Percentiles rank a stretch among this genome's conserved stretches.
Evolutionary conservation across 805 yeast species (phyloP).

Genomic region (Yamadazyma philogaea): DNA sequence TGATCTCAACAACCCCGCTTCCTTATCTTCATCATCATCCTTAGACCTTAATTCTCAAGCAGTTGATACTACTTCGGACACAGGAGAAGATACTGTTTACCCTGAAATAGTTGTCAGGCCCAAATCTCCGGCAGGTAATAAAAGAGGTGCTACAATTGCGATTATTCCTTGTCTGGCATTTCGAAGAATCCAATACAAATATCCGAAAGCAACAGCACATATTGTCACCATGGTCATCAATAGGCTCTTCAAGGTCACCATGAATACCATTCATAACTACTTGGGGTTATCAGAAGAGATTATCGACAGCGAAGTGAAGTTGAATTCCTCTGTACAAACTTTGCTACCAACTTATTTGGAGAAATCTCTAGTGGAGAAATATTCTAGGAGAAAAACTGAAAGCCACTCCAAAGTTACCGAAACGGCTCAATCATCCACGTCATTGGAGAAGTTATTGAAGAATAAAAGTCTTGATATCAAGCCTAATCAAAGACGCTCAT

Average conservation of each 20-base stretch:
- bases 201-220: conserved; percentile 88
- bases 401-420: background rate
- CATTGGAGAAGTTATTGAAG: conserved; percentile 7
- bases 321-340: conserved; percentile 44
- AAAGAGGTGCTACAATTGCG: conserved; percentile 71
- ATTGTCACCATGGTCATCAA: conserved; percentile 90
- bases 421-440: conserved; percentile 1
- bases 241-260: conserved; percentile 83
- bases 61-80: background rate
- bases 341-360: conserved; percentile 61
- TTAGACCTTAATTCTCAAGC: conserved; percentile 10
- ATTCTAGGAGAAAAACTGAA: conserved; percentile 13
- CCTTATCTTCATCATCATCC: conserved; percentile 12
- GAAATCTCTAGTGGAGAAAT: conserved; percentile 51
- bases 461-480: conserved; percentile 7
- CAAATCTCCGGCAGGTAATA: conserved; percentile 18
- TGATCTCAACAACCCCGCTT: background rate
- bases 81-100: conserved; percentile 2
- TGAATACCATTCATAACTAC: conserved; percentile 85
- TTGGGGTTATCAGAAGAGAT: conserved; percentile 82
- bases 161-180: conserved; percentile 88
- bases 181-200: conserved; percentile 62
- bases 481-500: conserved; percentile 13
- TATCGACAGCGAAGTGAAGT: conserved; percentile 64
- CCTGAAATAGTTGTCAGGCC: conserved; percentile 71